A percentile compares a stretch with the other conserved stretches of the same genome.
Conservation (phyloP, 2,329 filamentous ascomycete genomes). For the Botrytis cinerea region DNA sequence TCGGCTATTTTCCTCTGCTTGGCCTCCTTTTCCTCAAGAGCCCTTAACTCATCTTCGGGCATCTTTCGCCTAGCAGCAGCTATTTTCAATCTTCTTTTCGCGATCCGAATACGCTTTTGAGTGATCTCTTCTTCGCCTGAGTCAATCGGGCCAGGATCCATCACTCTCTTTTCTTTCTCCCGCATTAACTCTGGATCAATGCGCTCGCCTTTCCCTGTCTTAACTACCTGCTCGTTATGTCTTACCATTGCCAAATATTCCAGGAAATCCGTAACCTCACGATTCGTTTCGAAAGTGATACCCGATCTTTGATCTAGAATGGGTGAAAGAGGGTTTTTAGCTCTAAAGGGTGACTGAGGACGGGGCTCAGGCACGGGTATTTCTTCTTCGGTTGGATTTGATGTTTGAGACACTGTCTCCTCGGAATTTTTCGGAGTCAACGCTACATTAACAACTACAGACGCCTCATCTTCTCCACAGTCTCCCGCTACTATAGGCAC, state of each 20-base stretch:
- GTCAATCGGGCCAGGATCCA: neutral
- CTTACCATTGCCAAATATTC: neutral
- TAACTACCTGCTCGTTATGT: neutral
- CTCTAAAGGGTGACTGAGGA: neutral
- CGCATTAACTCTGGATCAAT: neutral
- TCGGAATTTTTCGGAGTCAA: neutral
- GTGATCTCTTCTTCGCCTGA: neutral
- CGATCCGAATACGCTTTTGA: neutral
- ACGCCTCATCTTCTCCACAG: neutral
- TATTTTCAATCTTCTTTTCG: neutral
- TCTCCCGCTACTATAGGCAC: neutral
- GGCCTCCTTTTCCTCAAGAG: neutral
- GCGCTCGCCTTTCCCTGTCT: neutral
- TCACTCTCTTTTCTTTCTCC: neutral
- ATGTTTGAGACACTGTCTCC: neutral
- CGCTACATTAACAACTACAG: neutral
- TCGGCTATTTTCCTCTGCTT: neutral
- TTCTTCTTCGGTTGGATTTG: neutral
- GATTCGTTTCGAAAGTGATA: neutral
- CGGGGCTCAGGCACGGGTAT: neutral
- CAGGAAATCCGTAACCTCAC: neutral
- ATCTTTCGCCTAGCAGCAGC: neutral
- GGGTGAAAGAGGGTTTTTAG: neutral
- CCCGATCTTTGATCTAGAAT: neutral
- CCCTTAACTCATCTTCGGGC: neutral